A percentile compares a stretch with the other conserved stretches of the same genome.
phyloP scores from a whole-genome alignment of 2,329 filamentous ascomycete species.

The Aspergillus sp. region DNA sequence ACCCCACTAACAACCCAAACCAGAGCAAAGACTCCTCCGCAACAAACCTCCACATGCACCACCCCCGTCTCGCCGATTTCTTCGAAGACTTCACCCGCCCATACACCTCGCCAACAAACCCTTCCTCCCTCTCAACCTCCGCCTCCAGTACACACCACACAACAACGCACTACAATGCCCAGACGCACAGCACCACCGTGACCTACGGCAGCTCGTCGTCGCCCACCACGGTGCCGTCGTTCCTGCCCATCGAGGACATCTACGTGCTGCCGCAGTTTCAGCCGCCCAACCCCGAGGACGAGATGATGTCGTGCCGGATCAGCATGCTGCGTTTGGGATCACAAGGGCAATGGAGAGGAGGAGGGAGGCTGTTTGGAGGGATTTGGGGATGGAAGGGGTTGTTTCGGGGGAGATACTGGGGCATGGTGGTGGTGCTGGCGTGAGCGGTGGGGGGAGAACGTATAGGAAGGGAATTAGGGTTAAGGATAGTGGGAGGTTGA shows the following conservation, averaged over 20 bases:
- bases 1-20: constrained; percentile 2
- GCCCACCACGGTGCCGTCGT: constrained; percentile 30
- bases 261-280: constrained; percentile 53
- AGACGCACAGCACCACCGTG: constrained; percentile 6
- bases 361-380: constrained; percentile 50
- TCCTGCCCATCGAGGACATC: constrained; percentile 52
- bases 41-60: constrained; percentile 42
- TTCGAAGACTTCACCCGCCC: constrained; percentile 45
- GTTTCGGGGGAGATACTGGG: constrained; percentile 8
- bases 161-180: constrained; percentile 8
- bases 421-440: constrained; percentile 8
- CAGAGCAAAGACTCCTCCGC: constrained; percentile 45
- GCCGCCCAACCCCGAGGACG: constrained; percentile 57
- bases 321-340: constrained; percentile 60
- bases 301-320: constrained; percentile 59
- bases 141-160: constrained; percentile 2
- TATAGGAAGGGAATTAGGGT: constrained; percentile 14
- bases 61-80: constrained; percentile 41
- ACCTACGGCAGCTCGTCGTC: constrained; percentile 18
- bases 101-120: constrained; percentile 24
- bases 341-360: constrained; percentile 51
- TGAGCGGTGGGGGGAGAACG: background rate
- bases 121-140: constrained; percentile 1
- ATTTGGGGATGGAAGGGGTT: constrained; percentile 35
- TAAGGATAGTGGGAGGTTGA: constrained; percentile 24